Conservation (phyloP, 2,329 filamentous ascomycete genomes). For the Clonostachys sp. region DNA sequence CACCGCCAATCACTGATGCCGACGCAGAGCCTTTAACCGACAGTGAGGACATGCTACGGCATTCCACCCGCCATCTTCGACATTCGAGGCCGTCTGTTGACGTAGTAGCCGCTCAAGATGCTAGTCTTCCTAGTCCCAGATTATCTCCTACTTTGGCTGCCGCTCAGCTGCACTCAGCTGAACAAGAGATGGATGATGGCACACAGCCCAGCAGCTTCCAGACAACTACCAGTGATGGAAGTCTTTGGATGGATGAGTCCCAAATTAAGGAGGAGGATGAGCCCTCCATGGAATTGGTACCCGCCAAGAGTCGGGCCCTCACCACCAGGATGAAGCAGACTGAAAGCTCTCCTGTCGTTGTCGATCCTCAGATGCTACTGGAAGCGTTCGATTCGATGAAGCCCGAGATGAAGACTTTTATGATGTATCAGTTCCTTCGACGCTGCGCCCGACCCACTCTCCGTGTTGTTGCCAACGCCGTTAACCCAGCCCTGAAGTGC, state of each 20-base stretch:
- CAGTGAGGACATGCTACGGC: conserved; percentile 40
- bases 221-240: conserved; percentile 19
- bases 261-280: conserved; percentile 27
- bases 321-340: too few species aligned
- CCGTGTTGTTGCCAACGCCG: conserved; percentile 82
- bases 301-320: too few species aligned
- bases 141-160: conserved; percentile 88
- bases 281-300: conserved; percentile 9
- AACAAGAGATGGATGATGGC: conserved; percentile 36
- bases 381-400: conserved; percentile 90
- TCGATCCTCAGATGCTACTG: conserved; percentile 82
- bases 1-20: conserved; percentile 70
- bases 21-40: conserved; percentile 22
- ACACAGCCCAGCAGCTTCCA: conserved; percentile 23
- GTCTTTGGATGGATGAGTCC: conserved; percentile 32
- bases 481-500: conserved; percentile 91
- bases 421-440: conserved; percentile 93
- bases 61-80: conserved; percentile 39
- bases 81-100: conserved; percentile 49
- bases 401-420: conserved; percentile 85
- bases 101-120: conserved; percentile 74
- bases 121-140: conserved; percentile 89
- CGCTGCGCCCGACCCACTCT: conserved; percentile 84
- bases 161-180: conserved; percentile 43
- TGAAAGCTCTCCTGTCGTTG: conserved; percentile 31